Evolutionary conservation across 2,329 filamentous ascomycete species (phyloP), one percentile per base, ranked within the genome.

Genomic region (Coniochaeta prunicola): DNA sequence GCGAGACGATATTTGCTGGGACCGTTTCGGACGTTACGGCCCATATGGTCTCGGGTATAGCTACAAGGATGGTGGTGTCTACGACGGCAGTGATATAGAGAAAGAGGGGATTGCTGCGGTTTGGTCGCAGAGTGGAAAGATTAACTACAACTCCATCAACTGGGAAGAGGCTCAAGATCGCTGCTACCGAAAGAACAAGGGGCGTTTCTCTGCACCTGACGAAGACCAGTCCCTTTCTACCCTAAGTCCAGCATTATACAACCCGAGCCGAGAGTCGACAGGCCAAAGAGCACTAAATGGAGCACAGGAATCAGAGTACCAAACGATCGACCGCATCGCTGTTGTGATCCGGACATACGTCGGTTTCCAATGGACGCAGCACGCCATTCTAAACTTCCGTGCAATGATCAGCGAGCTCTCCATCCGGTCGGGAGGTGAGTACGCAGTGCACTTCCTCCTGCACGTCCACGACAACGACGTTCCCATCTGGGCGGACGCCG

Each of bases 1-100:
- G 42, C 79, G 86, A 24, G 82, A 91, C 61, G 88, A 94, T 66
- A 78, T 96, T 15, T 96, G 92, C 73, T 96, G 96, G 69, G 92
- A 96, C 67, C 84, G 92, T 6, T 96, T 91, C 68, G 90, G 91
- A 19, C 84, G 92, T 53, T 83, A 93, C 38, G 92, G 91, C 0
- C 88, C 91, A 0, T 96, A 96, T 67, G 92, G 92, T 0, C 77
- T 92, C 42, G 92, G 92, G n/a, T 96, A 96, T 72, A 84, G 82
- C 65, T 80, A 82, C 60, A 82, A 85, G 58, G 82, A 84, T 62
- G 92, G 92, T 15, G 92, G 92, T 24, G 73, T 83, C 0, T 84
- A 83, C 28, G 85, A 92, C 58, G 85, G 85, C n/a, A 78, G 89
- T 59, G 89, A 91, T 40, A 86, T 85, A 1, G 90, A 94, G 64